Conservation (phyloP, 1,139 yeast species). For the Magnusiomyces fungicola region DNA sequence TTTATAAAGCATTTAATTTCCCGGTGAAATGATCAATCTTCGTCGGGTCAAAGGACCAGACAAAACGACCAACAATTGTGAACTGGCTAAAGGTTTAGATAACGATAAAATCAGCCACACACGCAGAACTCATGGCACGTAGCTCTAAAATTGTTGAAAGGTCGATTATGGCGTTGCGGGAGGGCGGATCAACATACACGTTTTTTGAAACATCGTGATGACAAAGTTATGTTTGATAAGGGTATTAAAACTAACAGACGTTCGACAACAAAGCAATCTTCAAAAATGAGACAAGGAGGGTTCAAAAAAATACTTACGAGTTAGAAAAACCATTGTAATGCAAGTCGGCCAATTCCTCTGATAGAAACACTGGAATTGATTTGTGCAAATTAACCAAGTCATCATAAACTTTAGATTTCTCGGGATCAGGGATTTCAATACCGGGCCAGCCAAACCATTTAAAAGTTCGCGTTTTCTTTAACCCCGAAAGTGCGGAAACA, state of each 20-base stretch:
- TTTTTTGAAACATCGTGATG: too few relatives aligned
- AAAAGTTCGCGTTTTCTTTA: slow-evolving; percentile 76
- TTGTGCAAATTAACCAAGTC: slow-evolving; percentile 74
- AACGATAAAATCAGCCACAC: background rate
- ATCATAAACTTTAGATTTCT: slow-evolving; percentile 56
- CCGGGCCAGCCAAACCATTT: slow-evolving; percentile 99
- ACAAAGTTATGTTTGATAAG: too few relatives aligned
- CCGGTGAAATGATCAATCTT: too few relatives aligned
- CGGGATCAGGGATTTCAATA: slow-evolving; percentile 72
- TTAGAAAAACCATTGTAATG: slow-evolving; percentile 96
- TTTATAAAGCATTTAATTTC: too few relatives aligned
- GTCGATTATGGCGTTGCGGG: too few relatives aligned
- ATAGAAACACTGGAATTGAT: slow-evolving; percentile 82
- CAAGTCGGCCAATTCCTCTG: slow-evolving; percentile 85
- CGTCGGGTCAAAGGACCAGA: too few relatives aligned
- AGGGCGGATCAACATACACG: too few relatives aligned
- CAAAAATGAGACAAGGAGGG: too few relatives aligned
- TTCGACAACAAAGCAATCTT: too few relatives aligned
- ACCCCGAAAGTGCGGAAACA: slow-evolving; percentile 90
- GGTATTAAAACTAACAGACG: too few relatives aligned
- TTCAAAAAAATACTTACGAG: slow-evolving; percentile 31
- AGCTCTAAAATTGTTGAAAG: too few relatives aligned
- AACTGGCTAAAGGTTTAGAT: background rate
- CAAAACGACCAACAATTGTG: too few relatives aligned
- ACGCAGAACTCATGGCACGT: background rate